Evolutionary conservation across 345 rosid genomes (phyloP).

Genomic region (Mangifera indica): DNA sequence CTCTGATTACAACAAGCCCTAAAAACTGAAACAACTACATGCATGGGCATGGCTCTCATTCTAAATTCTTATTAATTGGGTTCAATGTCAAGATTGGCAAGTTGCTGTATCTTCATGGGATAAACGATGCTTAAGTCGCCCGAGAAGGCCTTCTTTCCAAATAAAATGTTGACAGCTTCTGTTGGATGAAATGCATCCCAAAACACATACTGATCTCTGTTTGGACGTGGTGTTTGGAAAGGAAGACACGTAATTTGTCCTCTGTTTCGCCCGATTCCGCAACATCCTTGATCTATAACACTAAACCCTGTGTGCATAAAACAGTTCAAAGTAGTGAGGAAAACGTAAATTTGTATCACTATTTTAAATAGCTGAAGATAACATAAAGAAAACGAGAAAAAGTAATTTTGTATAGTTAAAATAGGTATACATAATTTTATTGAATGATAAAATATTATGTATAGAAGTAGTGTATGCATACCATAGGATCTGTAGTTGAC

Average conservation of each 20-base stretch:
- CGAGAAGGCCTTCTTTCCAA: constrained; percentile 69
- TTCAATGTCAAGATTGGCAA: constrained; percentile 43
- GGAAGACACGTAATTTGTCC: constrained; percentile 96
- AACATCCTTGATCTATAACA: constrained; percentile 73
- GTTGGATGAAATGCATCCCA: constrained; percentile 99
- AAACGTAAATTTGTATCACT: no score
- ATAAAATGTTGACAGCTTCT: constrained; percentile 75
- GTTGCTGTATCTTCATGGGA: constrained; percentile 77
- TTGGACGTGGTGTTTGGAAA: constrained; percentile 74
- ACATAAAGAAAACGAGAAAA: no score
- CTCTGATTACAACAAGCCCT: not conserved
- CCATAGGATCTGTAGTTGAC: constrained; percentile 55
- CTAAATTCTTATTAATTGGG: not conserved
- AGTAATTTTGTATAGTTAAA: no score
- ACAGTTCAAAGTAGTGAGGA: no score
- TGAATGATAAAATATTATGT: no score
- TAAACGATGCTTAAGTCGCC: constrained; percentile 57
- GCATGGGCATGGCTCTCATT: not conserved
- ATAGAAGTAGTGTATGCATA: constrained; percentile 20
- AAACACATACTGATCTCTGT: constrained; percentile 68
- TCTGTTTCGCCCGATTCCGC: constrained; percentile 84
- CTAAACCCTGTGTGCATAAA: constrained; percentile 52
- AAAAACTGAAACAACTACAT: not conserved
- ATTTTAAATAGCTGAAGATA: no score
- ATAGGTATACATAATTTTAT: no score